A percentile compares a stretch with the other conserved stretches of the same genome.
Conservation (phyloP, 805 yeast genomes). For the Candida nemodendra region DNA sequence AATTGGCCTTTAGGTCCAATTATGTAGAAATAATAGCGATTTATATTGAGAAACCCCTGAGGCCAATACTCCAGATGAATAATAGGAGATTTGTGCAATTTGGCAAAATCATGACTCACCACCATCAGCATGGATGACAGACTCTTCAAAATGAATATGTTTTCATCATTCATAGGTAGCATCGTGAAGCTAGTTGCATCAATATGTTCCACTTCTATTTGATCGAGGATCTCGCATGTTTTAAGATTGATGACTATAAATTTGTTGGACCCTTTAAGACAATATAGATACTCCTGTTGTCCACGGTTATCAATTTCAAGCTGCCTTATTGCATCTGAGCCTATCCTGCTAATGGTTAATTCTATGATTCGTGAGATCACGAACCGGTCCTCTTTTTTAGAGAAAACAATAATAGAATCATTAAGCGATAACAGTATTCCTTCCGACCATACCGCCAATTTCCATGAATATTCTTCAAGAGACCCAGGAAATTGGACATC, state of each 20-base stretch:
- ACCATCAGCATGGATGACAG: slow-evolving; percentile 4
- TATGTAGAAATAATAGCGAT: slow-evolving; percentile 20
- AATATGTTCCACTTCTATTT: slow-evolving; percentile 1
- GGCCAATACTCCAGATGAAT: slow-evolving; percentile 26
- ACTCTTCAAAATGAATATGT: slow-evolving; percentile 3
- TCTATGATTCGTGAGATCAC: slow-evolving; percentile 9
- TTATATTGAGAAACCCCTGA: slow-evolving; percentile 19
- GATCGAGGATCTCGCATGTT: slow-evolving; percentile 7
- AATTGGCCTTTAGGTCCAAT: slow-evolving; percentile 21
- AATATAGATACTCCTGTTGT: slow-evolving; percentile 7
- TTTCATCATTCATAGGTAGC: not conserved
- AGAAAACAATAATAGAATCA: slow-evolving; percentile 9
- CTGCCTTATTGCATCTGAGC: not conserved
- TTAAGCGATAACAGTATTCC: slow-evolving; percentile 13
- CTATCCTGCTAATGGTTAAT: slow-evolving; percentile 4
- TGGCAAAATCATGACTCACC: slow-evolving; percentile 3
- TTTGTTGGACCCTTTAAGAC: slow-evolving; percentile 3
- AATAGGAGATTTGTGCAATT: slow-evolving; percentile 4
- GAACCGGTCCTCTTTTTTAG: not conserved
- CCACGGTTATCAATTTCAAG: slow-evolving; percentile 1
- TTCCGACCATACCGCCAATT: slow-evolving; percentile 6
- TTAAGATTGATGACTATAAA: slow-evolving; percentile 6
- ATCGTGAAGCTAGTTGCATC: slow-evolving; percentile 1
- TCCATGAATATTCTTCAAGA: slow-evolving; percentile 8
- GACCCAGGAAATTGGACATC: slow-evolving; percentile 5